Percentiles rank a stretch among this genome's conserved stretches.
Conservation (phyloP, 768 basidiomycete species). For the Naganishia vishniacii region DNA sequence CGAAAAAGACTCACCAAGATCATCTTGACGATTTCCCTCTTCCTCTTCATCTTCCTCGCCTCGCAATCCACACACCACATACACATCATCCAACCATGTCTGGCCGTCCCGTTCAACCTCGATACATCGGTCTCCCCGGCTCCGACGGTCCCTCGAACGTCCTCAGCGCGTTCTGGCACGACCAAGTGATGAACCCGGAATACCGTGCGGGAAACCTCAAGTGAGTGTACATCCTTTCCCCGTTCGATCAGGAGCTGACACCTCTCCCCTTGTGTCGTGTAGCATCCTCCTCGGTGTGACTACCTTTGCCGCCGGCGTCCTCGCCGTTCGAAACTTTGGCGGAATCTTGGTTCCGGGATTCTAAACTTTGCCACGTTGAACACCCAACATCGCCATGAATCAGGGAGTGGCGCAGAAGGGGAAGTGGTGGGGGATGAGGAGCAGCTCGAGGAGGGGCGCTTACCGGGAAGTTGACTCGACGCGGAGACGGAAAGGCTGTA, state of each 20-base stretch:
- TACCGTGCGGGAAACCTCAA: slow-evolving; percentile 25
- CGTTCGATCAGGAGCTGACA: background rate
- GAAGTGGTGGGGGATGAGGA: no score
- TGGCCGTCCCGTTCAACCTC: slow-evolving; percentile 22
- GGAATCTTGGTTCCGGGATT: slow-evolving; percentile 26
- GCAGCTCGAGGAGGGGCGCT: no score
- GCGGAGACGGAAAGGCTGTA: no score
- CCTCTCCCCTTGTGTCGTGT: background rate
- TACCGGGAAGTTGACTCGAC: no score
- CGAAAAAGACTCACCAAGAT: background rate
- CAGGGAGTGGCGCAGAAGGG: no score
- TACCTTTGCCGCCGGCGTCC: slow-evolving; percentile 20
- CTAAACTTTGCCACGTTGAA: slow-evolving; percentile 5
- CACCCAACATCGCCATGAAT: no score
- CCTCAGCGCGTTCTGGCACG: slow-evolving; percentile 22
- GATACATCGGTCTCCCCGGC: slow-evolving; percentile 12
- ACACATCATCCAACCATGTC: slow-evolving; percentile 10
- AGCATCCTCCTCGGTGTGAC: slow-evolving; percentile 29
- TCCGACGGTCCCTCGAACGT: slow-evolving; percentile 5
- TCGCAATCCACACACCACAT: background rate
- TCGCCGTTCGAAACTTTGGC: slow-evolving; percentile 26
- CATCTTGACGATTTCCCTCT: background rate
- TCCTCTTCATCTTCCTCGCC: background rate
- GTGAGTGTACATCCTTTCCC: background rate
- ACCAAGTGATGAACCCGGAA: slow-evolving; percentile 26